Percentiles rank a stretch among this genome's conserved stretches.
phyloP scores from a whole-genome alignment of 148 eudicot species.

The Fagopyrum esculentum region DNA sequence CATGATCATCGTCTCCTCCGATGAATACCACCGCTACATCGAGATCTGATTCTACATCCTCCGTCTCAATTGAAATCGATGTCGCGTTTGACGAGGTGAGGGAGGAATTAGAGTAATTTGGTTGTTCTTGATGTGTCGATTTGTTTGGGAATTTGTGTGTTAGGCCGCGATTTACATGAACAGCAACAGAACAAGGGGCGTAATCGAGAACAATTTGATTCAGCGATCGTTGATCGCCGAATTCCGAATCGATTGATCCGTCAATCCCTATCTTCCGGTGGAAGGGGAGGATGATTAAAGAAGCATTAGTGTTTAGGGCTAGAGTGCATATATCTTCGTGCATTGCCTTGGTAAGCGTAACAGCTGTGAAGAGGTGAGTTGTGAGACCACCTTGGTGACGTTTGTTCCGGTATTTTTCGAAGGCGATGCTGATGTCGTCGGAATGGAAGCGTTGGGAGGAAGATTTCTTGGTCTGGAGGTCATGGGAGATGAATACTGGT shows the following conservation, averaged over 20 bases:
- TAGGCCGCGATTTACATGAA: constrained; percentile 31
- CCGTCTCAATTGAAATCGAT: background rate
- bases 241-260: constrained; percentile 18
- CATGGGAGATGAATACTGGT: constrained; percentile 35
- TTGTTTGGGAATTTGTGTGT: background rate
- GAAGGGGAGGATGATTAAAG: constrained; percentile 32
- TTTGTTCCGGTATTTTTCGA: constrained; percentile 12
- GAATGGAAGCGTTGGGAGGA: constrained; percentile 17
- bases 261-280: constrained; percentile 32
- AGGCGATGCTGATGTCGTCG: constrained; percentile 22
- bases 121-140: constrained; percentile 13
- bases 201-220: constrained; percentile 24
- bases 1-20: constrained; percentile 30
- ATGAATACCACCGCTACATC: constrained; percentile 27
- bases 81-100: constrained; percentile 25
- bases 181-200: constrained; percentile 33
- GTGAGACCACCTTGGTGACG: constrained; percentile 13
- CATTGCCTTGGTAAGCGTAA: constrained; percentile 28
- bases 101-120: background rate
- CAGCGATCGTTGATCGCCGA: constrained; percentile 18
- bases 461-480: constrained; percentile 18
- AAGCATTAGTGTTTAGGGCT: constrained; percentile 25
- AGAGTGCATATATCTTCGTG: constrained; percentile 35
- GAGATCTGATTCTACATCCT: background rate
- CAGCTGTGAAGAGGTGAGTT: constrained; percentile 22